Conservation (phyloP, 1,284 basidiomycete genomes). For the Termitomyces sp. region DNA sequence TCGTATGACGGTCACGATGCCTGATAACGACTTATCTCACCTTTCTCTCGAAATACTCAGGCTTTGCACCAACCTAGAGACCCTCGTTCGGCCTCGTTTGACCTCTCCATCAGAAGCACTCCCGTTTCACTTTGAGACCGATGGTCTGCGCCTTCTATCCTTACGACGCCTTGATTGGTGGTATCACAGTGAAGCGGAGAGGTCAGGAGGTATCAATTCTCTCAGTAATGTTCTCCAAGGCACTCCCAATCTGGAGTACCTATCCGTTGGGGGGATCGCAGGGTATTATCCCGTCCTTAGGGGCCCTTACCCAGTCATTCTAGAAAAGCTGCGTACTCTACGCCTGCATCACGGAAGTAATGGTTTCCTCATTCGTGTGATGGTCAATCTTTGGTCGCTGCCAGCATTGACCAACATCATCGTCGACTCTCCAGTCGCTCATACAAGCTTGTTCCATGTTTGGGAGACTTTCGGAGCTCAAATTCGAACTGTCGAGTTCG, state of each 20-base stretch:
- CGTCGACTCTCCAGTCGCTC: conserved; percentile 37
- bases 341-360: conserved; percentile 42
- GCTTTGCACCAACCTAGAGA: conserved; percentile 45
- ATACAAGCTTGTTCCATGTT: conserved; percentile 32
- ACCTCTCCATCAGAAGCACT: conserved; percentile 22
- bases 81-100: conserved; percentile 46
- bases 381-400: conserved; percentile 44
- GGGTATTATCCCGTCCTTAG: conserved; percentile 24
- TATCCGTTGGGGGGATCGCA: conserved; percentile 50
- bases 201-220: conserved; percentile 62
- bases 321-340: conserved; percentile 46
- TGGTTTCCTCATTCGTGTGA: conserved; percentile 43
- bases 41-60: conserved; percentile 40
- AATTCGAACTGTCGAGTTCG: conserved; percentile 52
- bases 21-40: conserved; percentile 22
- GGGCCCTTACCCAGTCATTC: conserved; percentile 26
- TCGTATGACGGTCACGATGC: conserved; percentile 40
- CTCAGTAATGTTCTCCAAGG: conserved; percentile 44
- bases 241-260: conserved; percentile 52
- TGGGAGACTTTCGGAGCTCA: conserved; percentile 49
- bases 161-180: conserved; percentile 66
- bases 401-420: conserved; percentile 47
- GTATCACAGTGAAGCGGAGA: conserved; percentile 53
- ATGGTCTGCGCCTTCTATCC: conserved; percentile 39
- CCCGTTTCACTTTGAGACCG: conserved; percentile 51